Evolutionary conservation across 169 alveolate genomes (phyloP).

Genomic region (Perkinsus chesapeaki): DNA sequence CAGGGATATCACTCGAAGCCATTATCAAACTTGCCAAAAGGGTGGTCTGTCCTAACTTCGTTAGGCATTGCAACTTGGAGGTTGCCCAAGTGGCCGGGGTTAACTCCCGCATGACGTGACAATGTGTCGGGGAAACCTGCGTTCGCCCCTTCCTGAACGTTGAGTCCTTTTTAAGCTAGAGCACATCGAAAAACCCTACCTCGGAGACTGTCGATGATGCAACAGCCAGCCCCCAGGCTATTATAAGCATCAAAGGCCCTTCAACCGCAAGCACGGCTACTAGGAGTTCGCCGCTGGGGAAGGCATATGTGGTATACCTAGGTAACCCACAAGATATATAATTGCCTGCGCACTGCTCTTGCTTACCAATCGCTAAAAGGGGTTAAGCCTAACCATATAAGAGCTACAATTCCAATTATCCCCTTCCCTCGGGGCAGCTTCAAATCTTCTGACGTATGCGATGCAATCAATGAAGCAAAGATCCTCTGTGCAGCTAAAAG

Average conservation of each 20-base stretch:
- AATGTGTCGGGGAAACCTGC: too few species aligned
- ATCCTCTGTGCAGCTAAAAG: neutral
- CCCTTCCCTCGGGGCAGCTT: neutral
- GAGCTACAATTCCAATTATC: neutral
- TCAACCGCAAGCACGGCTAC: neutral
- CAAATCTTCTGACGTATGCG: neutral
- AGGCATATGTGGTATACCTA: neutral
- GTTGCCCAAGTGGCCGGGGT: neutral
- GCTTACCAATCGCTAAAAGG: neutral
- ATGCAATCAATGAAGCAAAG: neutral
- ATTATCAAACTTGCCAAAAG: neutral
- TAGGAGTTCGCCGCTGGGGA: neutral
- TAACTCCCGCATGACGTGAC: too few species aligned
- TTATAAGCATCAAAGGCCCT: neutral
- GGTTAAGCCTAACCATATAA: neutral
- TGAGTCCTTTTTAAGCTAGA: too few species aligned
- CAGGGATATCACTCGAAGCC: neutral
- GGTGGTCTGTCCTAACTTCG: neutral
- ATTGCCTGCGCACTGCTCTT: neutral
- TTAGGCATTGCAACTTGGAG: neutral
- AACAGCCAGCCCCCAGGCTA: neutral
- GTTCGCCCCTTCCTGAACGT: too few species aligned
- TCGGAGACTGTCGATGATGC: neutral
- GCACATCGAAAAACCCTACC: too few species aligned
- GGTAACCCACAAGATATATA: neutral